Percentiles rank a stretch among this genome's conserved stretches.
These are phyloP conservation scores for Nemania abortiva DNA, from an alignment of 2,329 filamentous ascomycete species.

Conservation along the genomic window DNA sequence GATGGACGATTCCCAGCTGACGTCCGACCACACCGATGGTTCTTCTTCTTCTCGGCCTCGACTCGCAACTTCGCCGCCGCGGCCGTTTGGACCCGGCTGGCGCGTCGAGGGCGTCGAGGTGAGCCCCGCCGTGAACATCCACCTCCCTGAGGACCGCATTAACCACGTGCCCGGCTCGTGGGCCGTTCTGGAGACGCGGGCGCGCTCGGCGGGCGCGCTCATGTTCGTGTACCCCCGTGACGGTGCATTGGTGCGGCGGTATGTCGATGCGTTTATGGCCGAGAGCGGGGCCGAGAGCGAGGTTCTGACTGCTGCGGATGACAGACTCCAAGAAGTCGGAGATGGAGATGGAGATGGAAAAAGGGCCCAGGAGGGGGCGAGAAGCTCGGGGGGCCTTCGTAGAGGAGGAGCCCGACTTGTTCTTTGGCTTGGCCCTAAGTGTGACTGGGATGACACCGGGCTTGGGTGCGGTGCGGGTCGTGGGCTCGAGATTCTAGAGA, in stretches of 20 bases:
- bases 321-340: not conserved
- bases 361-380: not conserved
- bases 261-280: constrained; percentile 39
- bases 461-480: not conserved
- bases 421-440: constrained; percentile 41
- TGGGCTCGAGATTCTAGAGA: constrained; percentile 31
- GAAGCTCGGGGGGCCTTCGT: not conserved
- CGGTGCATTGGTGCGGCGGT: constrained; percentile 46
- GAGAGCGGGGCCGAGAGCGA: not conserved
- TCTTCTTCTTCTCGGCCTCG: not conserved
- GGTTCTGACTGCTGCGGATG: not conserved
- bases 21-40: not conserved
- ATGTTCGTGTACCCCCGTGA: constrained; percentile 55
- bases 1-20: not conserved
- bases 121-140: constrained; percentile 23
- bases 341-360: not conserved
- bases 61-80: no score
- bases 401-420: constrained; percentile 8
- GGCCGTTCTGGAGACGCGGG: constrained; percentile 45
- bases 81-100: no score
- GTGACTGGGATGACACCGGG: constrained; percentile 38
- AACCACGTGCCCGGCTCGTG: constrained; percentile 51
- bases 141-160: constrained; percentile 39
- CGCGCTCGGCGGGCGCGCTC: constrained; percentile 44
- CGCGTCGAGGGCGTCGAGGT: constrained; percentile 43